These are phyloP conservation scores for Lojkania enalia DNA, from an alignment of 2,329 filamentous ascomycete genomes.

Conservation along the genomic window DNA sequence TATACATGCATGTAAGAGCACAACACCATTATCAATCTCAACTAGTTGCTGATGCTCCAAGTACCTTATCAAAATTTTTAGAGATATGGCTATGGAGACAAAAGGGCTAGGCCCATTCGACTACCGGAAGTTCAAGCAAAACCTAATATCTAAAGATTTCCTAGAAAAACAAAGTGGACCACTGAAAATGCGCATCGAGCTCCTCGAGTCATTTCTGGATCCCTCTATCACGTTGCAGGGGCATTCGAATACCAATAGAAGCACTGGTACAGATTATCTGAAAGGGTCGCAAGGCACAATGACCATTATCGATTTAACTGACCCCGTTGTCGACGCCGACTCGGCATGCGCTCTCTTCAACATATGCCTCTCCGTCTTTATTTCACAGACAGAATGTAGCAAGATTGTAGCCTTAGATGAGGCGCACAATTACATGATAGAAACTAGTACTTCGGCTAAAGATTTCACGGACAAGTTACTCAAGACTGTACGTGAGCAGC, in stretches of 20 bases:
- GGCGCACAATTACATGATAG: conserved; percentile 73
- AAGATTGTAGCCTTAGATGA: conserved; percentile 72
- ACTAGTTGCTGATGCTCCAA: background rate
- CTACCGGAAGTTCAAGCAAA: conserved; percentile 11
- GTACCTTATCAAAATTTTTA: conserved; percentile 16
- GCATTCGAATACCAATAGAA: background rate
- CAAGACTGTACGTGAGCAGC: conserved; percentile 67
- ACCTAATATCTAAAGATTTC: conserved; percentile 8
- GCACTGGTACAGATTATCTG: conserved; percentile 7
- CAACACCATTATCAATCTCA: background rate
- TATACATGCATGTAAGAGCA: conserved; percentile 24
- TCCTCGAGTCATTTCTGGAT: conserved; percentile 18
- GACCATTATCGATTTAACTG: conserved; percentile 71
- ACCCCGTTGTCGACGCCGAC: conserved; percentile 68
- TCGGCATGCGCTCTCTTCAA: conserved; percentile 72
- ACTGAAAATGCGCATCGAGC: conserved; percentile 15
- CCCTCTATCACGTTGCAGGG: background rate
- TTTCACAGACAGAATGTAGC: conserved; percentile 45
- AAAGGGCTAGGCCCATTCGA: conserved; percentile 11
- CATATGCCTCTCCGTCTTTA: conserved; percentile 68
- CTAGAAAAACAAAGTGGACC: conserved; percentile 10
- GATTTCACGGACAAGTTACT: conserved; percentile 64
- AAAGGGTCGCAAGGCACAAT: conserved; percentile 52
- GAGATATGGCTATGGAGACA: conserved; percentile 15
- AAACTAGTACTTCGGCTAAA: conserved; percentile 50